Conservation (phyloP, 768 basidiomycete genomes). For the Gloeophyllum trabeum region DNA sequence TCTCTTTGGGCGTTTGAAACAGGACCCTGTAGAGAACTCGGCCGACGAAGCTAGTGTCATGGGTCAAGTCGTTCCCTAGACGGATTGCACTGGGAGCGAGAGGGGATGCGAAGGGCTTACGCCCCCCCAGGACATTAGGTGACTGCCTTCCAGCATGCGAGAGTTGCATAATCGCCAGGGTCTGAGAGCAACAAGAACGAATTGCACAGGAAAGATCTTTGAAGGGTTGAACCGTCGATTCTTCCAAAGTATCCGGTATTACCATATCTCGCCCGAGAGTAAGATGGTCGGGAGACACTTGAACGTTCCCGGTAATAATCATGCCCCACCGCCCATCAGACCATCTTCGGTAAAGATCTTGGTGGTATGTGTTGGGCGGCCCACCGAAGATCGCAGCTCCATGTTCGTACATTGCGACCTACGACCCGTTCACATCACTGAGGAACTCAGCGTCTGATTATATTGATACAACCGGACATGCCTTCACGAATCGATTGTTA, state of each 20-base stretch:
- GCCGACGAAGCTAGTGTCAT: not conserved
- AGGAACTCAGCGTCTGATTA: no score
- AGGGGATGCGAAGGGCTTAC: slow-evolving; percentile 46
- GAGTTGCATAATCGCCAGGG: slow-evolving; percentile 71
- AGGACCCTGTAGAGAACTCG: slow-evolving; percentile 29
- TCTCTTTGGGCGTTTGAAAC: slow-evolving; percentile 54
- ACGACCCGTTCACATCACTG: no score
- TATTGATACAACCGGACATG: no score
- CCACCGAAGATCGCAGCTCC: slow-evolving; percentile 57
- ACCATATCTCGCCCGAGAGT: slow-evolving; percentile 63
- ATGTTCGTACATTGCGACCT: slow-evolving; percentile 92
- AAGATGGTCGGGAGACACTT: slow-evolving; percentile 52
- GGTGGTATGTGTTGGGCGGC: slow-evolving; percentile 55
- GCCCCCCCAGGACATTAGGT: slow-evolving; percentile 56
- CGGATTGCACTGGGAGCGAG: slow-evolving; percentile 61
- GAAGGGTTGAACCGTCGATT: slow-evolving; percentile 39
- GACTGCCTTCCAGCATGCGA: slow-evolving; percentile 82
- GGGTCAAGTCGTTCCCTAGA: slow-evolving; percentile 21
- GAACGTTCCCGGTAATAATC: slow-evolving; percentile 79
- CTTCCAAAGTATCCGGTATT: slow-evolving; percentile 33
- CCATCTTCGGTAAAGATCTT: slow-evolving; percentile 66
- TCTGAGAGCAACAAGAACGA: slow-evolving; percentile 20
- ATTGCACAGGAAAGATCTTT: slow-evolving; percentile 36
- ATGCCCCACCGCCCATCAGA: slow-evolving; percentile 75
- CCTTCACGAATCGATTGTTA: no score